These are phyloP conservation scores for Sambucus nigra DNA, from an alignment of 129 eudicot genomes.

Conservation along the genomic window DNA sequence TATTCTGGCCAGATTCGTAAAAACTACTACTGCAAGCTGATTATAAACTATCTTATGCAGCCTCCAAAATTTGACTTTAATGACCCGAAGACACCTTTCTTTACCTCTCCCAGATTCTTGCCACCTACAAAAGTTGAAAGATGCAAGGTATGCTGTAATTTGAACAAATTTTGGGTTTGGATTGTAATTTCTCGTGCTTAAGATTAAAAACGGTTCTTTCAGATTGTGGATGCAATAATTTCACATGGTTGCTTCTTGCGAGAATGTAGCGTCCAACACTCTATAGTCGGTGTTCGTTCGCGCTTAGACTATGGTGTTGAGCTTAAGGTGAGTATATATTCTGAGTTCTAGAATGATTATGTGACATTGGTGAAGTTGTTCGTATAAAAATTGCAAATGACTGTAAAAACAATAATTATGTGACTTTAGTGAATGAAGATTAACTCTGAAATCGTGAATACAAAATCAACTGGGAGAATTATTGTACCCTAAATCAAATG, in stretches of 20 bases:
- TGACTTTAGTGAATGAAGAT: too few relatives aligned
- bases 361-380: too few relatives aligned
- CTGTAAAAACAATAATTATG: too few relatives aligned
- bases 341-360: neutral
- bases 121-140: slow-evolving; percentile 82
- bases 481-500: too few relatives aligned
- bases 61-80: slow-evolving; percentile 66
- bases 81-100: slow-evolving; percentile 80
- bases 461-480: too few relatives aligned
- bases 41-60: slow-evolving; percentile 24
- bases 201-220: slow-evolving; percentile 10
- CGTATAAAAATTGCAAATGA: too few relatives aligned
- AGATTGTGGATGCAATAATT: slow-evolving; percentile 76
- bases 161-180: neutral
- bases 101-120: slow-evolving; percentile 73
- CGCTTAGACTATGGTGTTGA: slow-evolving; percentile 72
- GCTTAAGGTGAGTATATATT: slow-evolving; percentile 33
- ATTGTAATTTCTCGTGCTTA: neutral
- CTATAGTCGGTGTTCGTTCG: slow-evolving; percentile 76
- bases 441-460: too few relatives aligned
- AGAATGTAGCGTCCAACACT: slow-evolving; percentile 68
- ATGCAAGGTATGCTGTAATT: slow-evolving; percentile 55
- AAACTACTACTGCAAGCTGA: slow-evolving; percentile 5
- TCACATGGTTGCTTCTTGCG: slow-evolving; percentile 90
- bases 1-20: neutral